These are phyloP conservation scores for Friedmanniomyces endolithicus DNA, from an alignment of 495 filamentous ascomycete genomes.

Conservation along the genomic window DNA sequence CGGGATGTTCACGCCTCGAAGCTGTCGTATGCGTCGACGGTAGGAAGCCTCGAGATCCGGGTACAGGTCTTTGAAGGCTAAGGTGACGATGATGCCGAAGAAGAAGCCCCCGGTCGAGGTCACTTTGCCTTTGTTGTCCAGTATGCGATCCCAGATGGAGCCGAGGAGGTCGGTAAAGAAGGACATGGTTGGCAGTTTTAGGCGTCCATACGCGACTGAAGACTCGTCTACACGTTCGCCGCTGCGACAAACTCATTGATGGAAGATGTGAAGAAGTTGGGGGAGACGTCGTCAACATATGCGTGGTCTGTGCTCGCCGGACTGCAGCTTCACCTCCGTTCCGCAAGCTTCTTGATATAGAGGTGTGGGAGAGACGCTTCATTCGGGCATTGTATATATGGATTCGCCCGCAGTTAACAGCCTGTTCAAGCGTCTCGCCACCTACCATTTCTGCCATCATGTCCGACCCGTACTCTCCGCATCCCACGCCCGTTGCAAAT, in stretches of 20 bases:
- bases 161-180: slow-evolving; percentile 8
- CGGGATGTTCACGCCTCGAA: slow-evolving; percentile 8
- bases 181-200: not conserved
- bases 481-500: not conserved
- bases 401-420: slow-evolving; percentile 67
- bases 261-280: not conserved
- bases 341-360: not conserved
- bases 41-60: slow-evolving; percentile 53
- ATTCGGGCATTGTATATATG: slow-evolving; percentile 39
- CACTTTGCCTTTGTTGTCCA: slow-evolving; percentile 20
- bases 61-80: slow-evolving; percentile 64
- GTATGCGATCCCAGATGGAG: slow-evolving; percentile 12
- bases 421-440: slow-evolving; percentile 73
- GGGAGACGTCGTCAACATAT: not conserved
- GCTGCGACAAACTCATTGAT: not conserved
- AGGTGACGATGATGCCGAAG: slow-evolving; percentile 56
- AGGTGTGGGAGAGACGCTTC: not conserved
- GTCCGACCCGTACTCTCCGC: not conserved
- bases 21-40: slow-evolving; percentile 31
- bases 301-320: not conserved
- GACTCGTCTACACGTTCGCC: not conserved
- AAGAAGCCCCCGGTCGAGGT: slow-evolving; percentile 50
- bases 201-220: not conserved
- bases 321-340: not conserved
- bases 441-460: slow-evolving; percentile 37